Evolutionary conservation across 208 protist genomes (phyloP), one percentile per base, ranked within the genome.

Genomic region (Trypanosoma avium): DNA sequence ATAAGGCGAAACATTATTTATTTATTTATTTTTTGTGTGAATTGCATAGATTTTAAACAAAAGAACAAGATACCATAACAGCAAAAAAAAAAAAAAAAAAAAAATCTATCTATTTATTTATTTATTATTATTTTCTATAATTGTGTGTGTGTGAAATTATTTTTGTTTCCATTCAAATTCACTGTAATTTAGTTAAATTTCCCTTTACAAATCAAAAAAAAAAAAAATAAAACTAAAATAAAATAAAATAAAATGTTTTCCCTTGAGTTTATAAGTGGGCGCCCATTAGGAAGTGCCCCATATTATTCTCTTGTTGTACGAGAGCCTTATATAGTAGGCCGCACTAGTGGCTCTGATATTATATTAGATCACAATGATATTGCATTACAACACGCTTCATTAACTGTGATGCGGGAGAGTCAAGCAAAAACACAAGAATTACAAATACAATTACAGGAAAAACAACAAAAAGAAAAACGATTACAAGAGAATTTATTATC

Each of bases 221-320:
- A n/a, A n/a, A n/a, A n/a, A n/a, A n/a, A n/a, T n/a, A n/a, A n/a
- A n/a, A n/a, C n/a, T n/a, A n/a, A n/a, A n/a, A n/a, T n/a, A n/a
- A n/a, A n/a, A n/a, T n/a, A n/a, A n/a, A 10, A 8, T 19, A n/a
- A 26, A 26, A 94, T 94, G 88, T 92, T 81, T 56, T 76, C 74
- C 0, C 55, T 92, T 3, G 84, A 94, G 68, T 81, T 92, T 50
- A 53, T 66, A 17, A 81, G 73, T 3, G 63, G 64, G 10, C 68
- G 64, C 7, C 80, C 81, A 15, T 53, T 56, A 49, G 75, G 80
- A 10, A 72, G 83, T 52, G 80, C 85, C 8, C 73, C 82, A 21
- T 94, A 94, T 73, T 92, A 92, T 70, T 82, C 82, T 4, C 68
- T 94, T 35, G 84, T 92, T 30, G 64, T 94, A 10, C 77, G 84